A percentile compares a stretch with the other conserved stretches of the same genome.
These are phyloP conservation scores for Suillus alpinus DNA, from an alignment of 768 basidiomycete genomes.

Conservation along the genomic window DNA sequence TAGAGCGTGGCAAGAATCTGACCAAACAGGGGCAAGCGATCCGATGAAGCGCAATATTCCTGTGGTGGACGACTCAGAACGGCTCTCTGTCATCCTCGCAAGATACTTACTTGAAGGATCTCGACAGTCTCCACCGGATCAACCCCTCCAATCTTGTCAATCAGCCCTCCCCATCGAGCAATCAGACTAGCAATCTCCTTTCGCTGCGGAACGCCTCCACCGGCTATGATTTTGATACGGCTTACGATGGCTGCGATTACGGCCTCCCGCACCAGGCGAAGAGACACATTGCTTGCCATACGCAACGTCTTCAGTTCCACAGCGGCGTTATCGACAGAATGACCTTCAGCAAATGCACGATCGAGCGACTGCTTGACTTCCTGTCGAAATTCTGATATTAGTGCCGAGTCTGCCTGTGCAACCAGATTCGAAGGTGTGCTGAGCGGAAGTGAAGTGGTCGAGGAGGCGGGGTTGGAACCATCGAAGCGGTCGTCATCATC, in stretches of 20 bases:
- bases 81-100: not conserved
- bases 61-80: constrained; percentile 22
- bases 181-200: constrained; percentile 63
- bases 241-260: constrained; percentile 85
- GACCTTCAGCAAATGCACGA: constrained; percentile 88
- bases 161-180: constrained; percentile 77
- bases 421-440: constrained; percentile 36
- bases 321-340: constrained; percentile 88
- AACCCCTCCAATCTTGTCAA: constrained; percentile 77
- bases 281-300: constrained; percentile 92
- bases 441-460: constrained; percentile 45
- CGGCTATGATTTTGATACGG: constrained; percentile 60
- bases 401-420: constrained; percentile 40
- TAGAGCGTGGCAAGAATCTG: constrained; percentile 85
- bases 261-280: constrained; percentile 81
- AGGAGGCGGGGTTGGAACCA: constrained; percentile 38
- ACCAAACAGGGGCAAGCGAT: constrained; percentile 72
- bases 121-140: constrained; percentile 80
- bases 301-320: constrained; percentile 95
- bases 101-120: constrained; percentile 64
- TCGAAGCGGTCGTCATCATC: constrained; percentile 40
- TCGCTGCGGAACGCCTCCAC: constrained; percentile 55
- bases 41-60: constrained; percentile 65
- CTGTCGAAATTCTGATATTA: constrained; percentile 65
- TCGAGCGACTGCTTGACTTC: constrained; percentile 86